phyloP scores from a whole-genome alignment of 2,329 filamentous ascomycete species.

The Fusarium incarnatum region DNA sequence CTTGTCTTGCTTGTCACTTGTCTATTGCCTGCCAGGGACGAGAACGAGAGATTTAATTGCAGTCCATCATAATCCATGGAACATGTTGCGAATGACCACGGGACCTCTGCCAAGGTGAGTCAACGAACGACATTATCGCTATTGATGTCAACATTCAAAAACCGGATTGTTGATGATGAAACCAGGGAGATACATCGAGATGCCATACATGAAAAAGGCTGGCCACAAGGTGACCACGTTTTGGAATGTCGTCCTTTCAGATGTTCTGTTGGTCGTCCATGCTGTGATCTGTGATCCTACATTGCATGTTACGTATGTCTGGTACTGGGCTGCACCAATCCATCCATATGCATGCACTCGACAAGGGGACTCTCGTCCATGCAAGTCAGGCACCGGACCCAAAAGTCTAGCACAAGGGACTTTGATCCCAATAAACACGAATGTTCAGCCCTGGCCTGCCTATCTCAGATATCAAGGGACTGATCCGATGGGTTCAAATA shows the following conservation, averaged over 20 bases:
- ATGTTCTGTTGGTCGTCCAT: slow-evolving; percentile 20
- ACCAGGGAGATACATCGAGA: slow-evolving; percentile 17
- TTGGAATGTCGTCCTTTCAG: slow-evolving; percentile 7
- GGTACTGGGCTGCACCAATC: slow-evolving; percentile 29
- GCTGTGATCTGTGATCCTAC: slow-evolving; percentile 25
- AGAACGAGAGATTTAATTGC: slow-evolving; percentile 39
- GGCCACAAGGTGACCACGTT: slow-evolving; percentile 18
- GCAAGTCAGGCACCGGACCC: slow-evolving; percentile 26
- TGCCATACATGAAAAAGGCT: slow-evolving; percentile 16
- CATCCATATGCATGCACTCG: slow-evolving; percentile 31
- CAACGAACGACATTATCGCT: slow-evolving; percentile 19
- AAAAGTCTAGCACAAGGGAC: slow-evolving; percentile 20
- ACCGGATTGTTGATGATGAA: slow-evolving; percentile 29
- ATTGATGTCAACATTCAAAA: slow-evolving; percentile 15
- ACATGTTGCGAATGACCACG: slow-evolving; percentile 26
- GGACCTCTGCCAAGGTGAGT: slow-evolving; percentile 27
- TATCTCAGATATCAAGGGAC: slow-evolving; percentile 35
- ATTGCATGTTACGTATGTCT: slow-evolving; percentile 20
- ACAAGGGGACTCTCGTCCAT: slow-evolving; percentile 32
- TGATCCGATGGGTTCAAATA: slow-evolving; percentile 36
- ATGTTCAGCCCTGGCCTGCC: slow-evolving; percentile 19
- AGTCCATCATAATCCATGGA: slow-evolving; percentile 9
- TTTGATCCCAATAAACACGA: slow-evolving; percentile 11
- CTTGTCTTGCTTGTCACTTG: neutral
- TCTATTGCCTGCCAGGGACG: slow-evolving; percentile 19